Conservation (phyloP, 805 yeast genomes). For the Candida palmyrensis region DNA sequence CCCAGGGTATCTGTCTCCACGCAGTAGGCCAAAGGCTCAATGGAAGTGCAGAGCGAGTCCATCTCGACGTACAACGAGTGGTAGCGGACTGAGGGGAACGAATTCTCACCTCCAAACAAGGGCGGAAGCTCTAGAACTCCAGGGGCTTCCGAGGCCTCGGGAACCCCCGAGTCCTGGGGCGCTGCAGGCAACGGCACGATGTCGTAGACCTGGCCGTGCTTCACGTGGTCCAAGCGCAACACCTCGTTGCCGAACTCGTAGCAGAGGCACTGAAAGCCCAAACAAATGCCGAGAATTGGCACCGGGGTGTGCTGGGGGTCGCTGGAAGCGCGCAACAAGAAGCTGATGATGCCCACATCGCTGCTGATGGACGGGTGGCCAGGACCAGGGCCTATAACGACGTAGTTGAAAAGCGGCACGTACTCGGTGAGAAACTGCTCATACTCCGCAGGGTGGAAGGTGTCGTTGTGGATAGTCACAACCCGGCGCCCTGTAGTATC, state of each 20-base stretch:
- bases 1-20: constrained; percentile 28
- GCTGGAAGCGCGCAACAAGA: constrained; percentile 28
- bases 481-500: constrained; percentile 47
- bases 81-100: constrained; percentile 73
- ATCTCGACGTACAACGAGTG: constrained; percentile 69
- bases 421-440: constrained; percentile 32
- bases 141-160: constrained; percentile 1
- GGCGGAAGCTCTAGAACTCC: not conserved
- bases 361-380: constrained; percentile 66
- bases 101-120: constrained; percentile 18
- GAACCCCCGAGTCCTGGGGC: constrained; percentile 22
- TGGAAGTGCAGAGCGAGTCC: constrained; percentile 17
- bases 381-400: constrained; percentile 96
- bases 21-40: constrained; percentile 62
- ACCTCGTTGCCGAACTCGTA: constrained; percentile 55
- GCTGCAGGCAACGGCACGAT: constrained; percentile 44
- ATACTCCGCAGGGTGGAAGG: constrained; percentile 30
- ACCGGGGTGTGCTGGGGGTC: constrained; percentile 22
- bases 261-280: constrained; percentile 87
- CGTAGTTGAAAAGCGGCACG: constrained; percentile 58
- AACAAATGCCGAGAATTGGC: constrained; percentile 87
- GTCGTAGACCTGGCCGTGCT: constrained; percentile 80
- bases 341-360: constrained; percentile 77
- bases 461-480: constrained; percentile 59
- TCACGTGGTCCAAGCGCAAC: constrained; percentile 47